Evolutionary conservation across 2,329 filamentous ascomycete species (phyloP).

Genomic region (Purpureocillium takamizusanense): DNA sequence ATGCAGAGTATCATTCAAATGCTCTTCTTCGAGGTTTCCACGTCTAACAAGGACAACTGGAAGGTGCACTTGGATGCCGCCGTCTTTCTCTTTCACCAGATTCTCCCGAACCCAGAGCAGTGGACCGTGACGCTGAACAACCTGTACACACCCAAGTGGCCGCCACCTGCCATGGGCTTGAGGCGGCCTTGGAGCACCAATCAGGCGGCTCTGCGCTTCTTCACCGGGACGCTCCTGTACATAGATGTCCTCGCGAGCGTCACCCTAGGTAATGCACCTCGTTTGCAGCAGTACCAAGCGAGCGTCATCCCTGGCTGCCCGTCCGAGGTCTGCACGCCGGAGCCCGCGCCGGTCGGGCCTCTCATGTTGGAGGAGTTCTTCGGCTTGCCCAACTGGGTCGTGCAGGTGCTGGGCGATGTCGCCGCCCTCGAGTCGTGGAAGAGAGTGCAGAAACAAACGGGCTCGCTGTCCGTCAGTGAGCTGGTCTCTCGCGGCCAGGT

Average conservation of each 20-base stretch:
- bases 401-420: conserved; percentile 45
- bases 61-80: conserved; percentile 41
- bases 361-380: conserved; percentile 40
- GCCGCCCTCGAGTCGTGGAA: conserved; percentile 47
- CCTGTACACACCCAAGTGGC: conserved; percentile 22
- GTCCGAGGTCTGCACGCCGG: conserved; percentile 6
- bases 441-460: conserved; percentile 30
- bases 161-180: conserved; percentile 20
- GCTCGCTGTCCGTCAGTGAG: conserved; percentile 34
- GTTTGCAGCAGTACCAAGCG: conserved; percentile 31
- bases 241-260: conserved; percentile 42
- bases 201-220: conserved; percentile 39
- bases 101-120: conserved; percentile 25
- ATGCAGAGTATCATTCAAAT: conserved; percentile 45
- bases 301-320: conserved; percentile 25
- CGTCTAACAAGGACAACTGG: conserved; percentile 36
- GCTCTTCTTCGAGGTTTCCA: conserved; percentile 41
- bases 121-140: conserved; percentile 27
- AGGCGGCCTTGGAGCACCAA: conserved; percentile 32
- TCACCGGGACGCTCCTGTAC: conserved; percentile 35
- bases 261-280: conserved; percentile 30
- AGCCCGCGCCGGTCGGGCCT: conserved; percentile 14
- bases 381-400: conserved; percentile 48
- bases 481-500: conserved; percentile 33
- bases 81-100: conserved; percentile 37